Conservation (phyloP, 352 stramenopile genomes). For the Pythium phragmitis region DNA sequence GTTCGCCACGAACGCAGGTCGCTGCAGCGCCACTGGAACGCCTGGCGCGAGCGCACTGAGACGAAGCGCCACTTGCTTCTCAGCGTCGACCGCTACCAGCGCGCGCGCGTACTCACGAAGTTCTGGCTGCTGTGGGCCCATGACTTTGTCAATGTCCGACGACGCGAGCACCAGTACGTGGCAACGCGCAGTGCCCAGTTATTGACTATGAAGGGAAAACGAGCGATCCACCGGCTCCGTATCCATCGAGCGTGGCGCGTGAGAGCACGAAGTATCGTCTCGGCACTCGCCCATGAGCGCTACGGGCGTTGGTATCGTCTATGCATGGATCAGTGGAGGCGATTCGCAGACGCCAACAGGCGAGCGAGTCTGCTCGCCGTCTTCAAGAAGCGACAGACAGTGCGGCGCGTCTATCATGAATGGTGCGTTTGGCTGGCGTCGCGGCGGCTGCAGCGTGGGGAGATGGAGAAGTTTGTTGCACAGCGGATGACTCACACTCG, state of each 20-base stretch:
- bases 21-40: constrained; percentile 44
- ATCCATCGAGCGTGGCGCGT: neutral
- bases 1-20: constrained; percentile 38
- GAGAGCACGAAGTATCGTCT: neutral
- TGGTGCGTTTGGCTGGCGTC: neutral
- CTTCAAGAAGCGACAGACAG: constrained; percentile 15
- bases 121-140: constrained; percentile 61
- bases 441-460: neutral
- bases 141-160: constrained; percentile 32
- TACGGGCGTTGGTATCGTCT: neutral
- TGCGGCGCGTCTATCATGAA: neutral
- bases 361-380: constrained; percentile 3
- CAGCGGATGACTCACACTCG: neutral
- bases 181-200: neutral
- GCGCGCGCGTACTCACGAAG: constrained; percentile 54
- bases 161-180: neutral
- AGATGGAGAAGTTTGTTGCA: constrained; percentile 3
- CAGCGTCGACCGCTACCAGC: constrained; percentile 48
- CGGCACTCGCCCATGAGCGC: neutral
- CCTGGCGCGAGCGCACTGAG: constrained; percentile 39
- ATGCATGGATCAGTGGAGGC: constrained; percentile 7
- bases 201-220: neutral
- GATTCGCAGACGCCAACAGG: neutral
- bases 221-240: neutral
- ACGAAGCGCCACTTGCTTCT: constrained; percentile 41